Evolutionary conservation across 257 asterid genomes (phyloP).

Genomic region (Verbena officinalis): DNA sequence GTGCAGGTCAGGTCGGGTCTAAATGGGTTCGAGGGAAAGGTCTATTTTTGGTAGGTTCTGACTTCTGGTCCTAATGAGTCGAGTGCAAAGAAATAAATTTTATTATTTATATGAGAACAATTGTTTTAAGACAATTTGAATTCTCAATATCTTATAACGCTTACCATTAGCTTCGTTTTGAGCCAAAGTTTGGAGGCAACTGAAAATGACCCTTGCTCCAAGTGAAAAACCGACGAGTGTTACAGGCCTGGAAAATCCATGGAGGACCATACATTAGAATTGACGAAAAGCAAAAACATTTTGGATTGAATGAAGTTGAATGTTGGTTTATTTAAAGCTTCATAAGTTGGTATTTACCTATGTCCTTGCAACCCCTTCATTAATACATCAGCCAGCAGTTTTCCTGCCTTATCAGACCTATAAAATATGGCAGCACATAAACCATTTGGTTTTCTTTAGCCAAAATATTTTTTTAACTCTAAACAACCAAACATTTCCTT

Average conservation of each 20-base stretch:
- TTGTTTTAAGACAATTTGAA: too few species aligned
- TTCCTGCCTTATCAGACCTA: conserved; percentile 95
- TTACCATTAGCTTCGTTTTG: conserved; percentile 64
- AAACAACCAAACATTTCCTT: not conserved
- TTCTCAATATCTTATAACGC: not conserved
- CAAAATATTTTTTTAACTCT: too few species aligned
- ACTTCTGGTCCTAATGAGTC: too few species aligned
- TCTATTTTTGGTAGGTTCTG: too few species aligned
- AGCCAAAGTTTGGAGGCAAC: conserved; percentile 85
- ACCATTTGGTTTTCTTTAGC: too few species aligned
- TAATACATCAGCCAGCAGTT: conserved; percentile 83
- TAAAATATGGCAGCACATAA: conserved; percentile 30
- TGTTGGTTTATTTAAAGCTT: not conserved
- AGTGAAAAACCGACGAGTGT: conserved; percentile 95
- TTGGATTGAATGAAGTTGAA: conserved; percentile 16
- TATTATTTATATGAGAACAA: too few species aligned
- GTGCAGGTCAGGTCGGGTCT: too few species aligned
- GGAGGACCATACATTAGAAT: conserved; percentile 24
- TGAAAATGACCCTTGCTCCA: conserved; percentile 93
- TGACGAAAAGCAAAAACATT: conserved; percentile 6
- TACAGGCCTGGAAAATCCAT: conserved; percentile 81
- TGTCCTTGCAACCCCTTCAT: conserved; percentile 90
- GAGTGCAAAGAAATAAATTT: too few species aligned
- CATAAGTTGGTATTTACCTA: conserved; percentile 48
- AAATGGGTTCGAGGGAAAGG: too few species aligned